Evolutionary conservation across 768 basidiomycete species (phyloP), one percentile per base, ranked within the genome.

Genomic region (Tricholomella constricta): DNA sequence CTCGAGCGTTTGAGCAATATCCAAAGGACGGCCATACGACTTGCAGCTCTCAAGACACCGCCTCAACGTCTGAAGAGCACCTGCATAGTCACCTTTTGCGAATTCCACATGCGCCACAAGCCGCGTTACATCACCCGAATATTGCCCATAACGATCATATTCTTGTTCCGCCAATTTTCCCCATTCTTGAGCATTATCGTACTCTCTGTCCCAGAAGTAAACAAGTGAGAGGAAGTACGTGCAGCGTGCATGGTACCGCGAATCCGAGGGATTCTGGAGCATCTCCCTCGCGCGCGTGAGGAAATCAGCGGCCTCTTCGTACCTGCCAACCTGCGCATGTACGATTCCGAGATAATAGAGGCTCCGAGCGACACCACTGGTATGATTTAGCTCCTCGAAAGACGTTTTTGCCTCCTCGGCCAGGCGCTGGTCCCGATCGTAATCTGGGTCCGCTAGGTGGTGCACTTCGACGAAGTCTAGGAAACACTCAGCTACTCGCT

Each of bases 111-210:
- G 22, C 17, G 25, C 44, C 4, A 45, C 4, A 29, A 11, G 20
- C 17, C 44, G 25, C 17, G 29, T n/a, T 19, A 32, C 44, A 11
- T 45, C 44, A 26, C 44, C 44, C 4, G 44, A n/a, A 19, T 45
- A 45, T 17, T 43, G 38, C 5, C 55, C 45, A 6, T 35, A 22
- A 14, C 14, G n/a, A 5, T 35, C 15, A 19, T 26, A 47, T 27
- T 50, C 37, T 35, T 51, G 22, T 9, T 45, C 23, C 6, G 54
- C 42, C 14, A 44, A 55, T 25, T 15, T 27, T 17, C 36, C 37
- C 17, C 17, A 40, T 10, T n/a, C 10, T 7, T 40, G 22, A 8
- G 54, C 49, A 9, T 26, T 26, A 12, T 51, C 45, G 35, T 46
- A 51, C 11, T 51, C 22, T 9, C 12, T 20, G 5, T 17, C 20